Base-by-base conservation (phyloP, 2,329 filamentous ascomycete species). In the Rhinocladiella similis region DNA sequence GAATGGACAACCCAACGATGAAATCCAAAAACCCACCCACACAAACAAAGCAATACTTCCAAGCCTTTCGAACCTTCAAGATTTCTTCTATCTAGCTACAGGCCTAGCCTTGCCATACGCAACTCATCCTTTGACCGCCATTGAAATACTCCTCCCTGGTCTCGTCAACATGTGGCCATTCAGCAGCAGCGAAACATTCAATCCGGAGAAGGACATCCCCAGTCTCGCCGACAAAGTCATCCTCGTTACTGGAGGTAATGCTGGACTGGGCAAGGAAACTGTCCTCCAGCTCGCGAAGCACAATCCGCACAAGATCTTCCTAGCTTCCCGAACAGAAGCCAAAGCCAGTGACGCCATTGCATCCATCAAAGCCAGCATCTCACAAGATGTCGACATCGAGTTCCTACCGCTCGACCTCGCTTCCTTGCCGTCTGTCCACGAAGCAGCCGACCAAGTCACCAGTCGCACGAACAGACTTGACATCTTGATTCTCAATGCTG, bases 261-360 rank as follows among this genome's bases (percentile, higher is more conserved):
- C 71, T 19, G 80, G 80, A 0, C 70, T 82, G 0, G 80, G 80
- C 27, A 73, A 71, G 56, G 68, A 72, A 53, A 72, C 72, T 3
- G 66, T 78, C 39, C 62, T 73, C 13, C 69, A 72, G 3, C 68
- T 79, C 10, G 70, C 74, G 72, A 72, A 71, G 54, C 81, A 83
- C 65, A 66, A 72, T 6, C 80, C 82, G 1, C 69, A 71, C 1
- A 76, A 81, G 54, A 79, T 85, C 58, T 84, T 80, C 69, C 75
- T 85, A 56, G 80, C 75, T 13, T 80, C 80, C 2, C 77, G 81
- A 45, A 78, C 72, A 18, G 69, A 69, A 48, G 61, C 66, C 41
- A 71, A 75, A 45, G 75, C 75, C 10, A 75, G 72, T 18, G 70
- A 75, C 6, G 72, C 75, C 7, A 77, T 83, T 41, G 68, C 76